phyloP scores from a whole-genome alignment of 208 protist genomes.

The Acanthamoeba triangularis region DNA sequence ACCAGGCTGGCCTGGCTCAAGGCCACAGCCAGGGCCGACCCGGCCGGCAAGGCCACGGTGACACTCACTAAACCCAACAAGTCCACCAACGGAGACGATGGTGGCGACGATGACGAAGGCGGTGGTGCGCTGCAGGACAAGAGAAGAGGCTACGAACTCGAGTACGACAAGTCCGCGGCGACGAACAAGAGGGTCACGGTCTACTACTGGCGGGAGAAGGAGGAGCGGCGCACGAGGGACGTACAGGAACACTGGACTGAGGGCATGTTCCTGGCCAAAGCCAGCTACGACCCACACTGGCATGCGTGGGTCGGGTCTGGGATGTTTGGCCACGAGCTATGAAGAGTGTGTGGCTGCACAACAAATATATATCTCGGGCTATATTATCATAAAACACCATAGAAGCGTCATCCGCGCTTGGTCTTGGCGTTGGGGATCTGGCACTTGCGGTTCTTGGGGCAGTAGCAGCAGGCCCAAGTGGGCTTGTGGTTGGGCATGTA shows the following conservation, averaged over 20 bases:
- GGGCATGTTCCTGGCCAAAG: background rate
- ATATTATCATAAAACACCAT: background rate
- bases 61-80: too few species aligned
- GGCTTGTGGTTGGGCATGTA: conserved; percentile 80
- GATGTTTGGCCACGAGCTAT: too few species aligned
- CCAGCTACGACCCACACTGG: background rate
- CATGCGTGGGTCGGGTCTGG: background rate
- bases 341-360: too few species aligned
- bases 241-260: background rate
- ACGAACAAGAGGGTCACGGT: background rate
- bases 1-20: background rate
- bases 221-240: background rate
- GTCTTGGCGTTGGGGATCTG: conserved; percentile 1
- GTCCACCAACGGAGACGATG: too few species aligned
- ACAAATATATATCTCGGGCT: too few species aligned
- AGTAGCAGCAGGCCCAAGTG: conserved; percentile 82
- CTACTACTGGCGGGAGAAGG: background rate
- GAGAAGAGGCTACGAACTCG: background rate
- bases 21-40: background rate
- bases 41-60: background rate
- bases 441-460: conserved; percentile 70
- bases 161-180: background rate
- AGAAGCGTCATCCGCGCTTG: background rate
- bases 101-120: too few species aligned
- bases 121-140: too few species aligned